phyloP scores from a whole-genome alignment of 371 early-diverging fungal genomes.

The Capniomyces stellatus region DNA sequence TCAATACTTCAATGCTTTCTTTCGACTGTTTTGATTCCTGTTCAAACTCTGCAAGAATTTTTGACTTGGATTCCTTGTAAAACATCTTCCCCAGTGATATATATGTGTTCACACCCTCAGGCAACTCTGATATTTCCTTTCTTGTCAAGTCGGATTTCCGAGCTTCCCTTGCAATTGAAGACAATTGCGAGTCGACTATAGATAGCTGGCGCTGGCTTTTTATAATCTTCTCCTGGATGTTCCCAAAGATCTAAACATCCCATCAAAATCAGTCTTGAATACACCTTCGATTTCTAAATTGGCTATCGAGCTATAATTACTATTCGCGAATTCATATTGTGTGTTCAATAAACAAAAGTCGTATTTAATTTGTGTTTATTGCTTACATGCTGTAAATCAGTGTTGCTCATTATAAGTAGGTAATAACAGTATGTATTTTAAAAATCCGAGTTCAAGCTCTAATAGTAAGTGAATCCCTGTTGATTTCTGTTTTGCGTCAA shows the following conservation, averaged over 20 bases:
- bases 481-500: too few species aligned
- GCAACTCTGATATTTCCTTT: conserved; percentile 44
- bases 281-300: too few species aligned
- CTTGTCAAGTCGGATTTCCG: conserved; percentile 50
- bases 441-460: too few species aligned
- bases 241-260: conserved; percentile 36
- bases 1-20: conserved; percentile 37
- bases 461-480: too few species aligned
- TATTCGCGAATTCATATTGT: too few species aligned
- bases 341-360: too few species aligned
- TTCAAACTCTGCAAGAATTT: conserved; percentile 34
- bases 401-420: neutral
- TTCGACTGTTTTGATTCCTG: conserved; percentile 27
- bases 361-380: too few species aligned
- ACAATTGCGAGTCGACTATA: conserved; percentile 47
- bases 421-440: too few species aligned
- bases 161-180: conserved; percentile 44
- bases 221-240: conserved; percentile 25
- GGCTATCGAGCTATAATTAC: too few species aligned
- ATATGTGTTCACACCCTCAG: conserved; percentile 37
- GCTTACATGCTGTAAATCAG: neutral
- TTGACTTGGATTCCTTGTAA: conserved; percentile 36
- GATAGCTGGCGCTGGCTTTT: conserved; percentile 42
- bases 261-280: too few species aligned
- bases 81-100: conserved; percentile 68